Evolutionary conservation across 2,329 filamentous ascomycete species (phyloP).

Genomic region (Xenosphaeropsis pyriputrescens): DNA sequence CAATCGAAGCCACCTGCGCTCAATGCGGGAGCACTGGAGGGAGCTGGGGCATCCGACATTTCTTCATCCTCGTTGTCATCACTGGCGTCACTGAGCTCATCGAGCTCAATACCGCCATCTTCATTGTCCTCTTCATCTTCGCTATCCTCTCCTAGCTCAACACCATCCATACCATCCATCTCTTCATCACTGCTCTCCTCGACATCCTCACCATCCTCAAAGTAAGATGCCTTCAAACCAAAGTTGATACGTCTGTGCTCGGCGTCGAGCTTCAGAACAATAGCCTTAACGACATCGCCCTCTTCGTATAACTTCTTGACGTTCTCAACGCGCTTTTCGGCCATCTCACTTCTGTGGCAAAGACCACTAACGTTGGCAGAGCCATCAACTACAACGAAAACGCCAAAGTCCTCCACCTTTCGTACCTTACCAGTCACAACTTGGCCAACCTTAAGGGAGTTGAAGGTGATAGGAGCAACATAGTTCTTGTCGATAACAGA

Average conservation of each 20-base stretch:
- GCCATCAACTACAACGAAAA: slow-evolving; percentile 81
- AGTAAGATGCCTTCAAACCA: slow-evolving; percentile 85
- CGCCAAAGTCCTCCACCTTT: slow-evolving; percentile 89
- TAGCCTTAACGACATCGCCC: slow-evolving; percentile 87
- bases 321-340: slow-evolving; percentile 67
- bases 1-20: slow-evolving; percentile 75
- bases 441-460: slow-evolving; percentile 67
- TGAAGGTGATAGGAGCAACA: slow-evolving; percentile 54
- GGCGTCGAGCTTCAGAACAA: slow-evolving; percentile 63
- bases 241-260: slow-evolving; percentile 73
- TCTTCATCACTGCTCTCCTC: slow-evolving; percentile 18
- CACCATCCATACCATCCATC: slow-evolving; percentile 23
- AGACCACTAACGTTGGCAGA: slow-evolving; percentile 83
- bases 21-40: slow-evolving; percentile 33
- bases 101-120: slow-evolving; percentile 17
- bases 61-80: slow-evolving; percentile 9
- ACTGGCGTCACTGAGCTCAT: slow-evolving; percentile 19
- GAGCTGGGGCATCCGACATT: slow-evolving; percentile 17
- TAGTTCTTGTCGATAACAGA: slow-evolving; percentile 74
- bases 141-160: slow-evolving; percentile 10
- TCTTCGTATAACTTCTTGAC: slow-evolving; percentile 81
- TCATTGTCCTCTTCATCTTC: slow-evolving; percentile 25
- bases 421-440: slow-evolving; percentile 79
- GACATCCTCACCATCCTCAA: slow-evolving; percentile 38
- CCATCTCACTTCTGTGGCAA: slow-evolving; percentile 86